Evolutionary conservation across 2,329 filamentous ascomycete species (phyloP), one percentile per base, ranked within the genome.

Genomic region (Geosmithia flava): DNA sequence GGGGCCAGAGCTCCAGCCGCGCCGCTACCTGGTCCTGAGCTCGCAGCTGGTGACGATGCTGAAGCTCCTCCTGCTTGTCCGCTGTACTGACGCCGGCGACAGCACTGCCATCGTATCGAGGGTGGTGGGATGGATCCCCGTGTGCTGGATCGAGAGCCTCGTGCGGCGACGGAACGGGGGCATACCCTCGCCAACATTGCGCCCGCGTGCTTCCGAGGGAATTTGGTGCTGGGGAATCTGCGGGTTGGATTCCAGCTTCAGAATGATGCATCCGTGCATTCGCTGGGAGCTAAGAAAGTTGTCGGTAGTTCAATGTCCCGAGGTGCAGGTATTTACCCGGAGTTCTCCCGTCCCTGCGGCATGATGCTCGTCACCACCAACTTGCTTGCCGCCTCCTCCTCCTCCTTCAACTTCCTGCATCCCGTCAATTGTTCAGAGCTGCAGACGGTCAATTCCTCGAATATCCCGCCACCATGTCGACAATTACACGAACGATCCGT

Each of bases 401-500:
- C 29, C 2, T 6, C 19, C 45, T 13, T 15, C 17, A 37, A 37
- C 33, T 37, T 37, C 33, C 33, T 27, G 27, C 30, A 20, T 44
- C 43, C 43, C 43, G 27, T 41, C 30, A 43, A 23, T 39, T 19
- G 46, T 11, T 20, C 48, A 48, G 45, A 43, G 23, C 8, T 27
- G 44, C 46, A 45, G 52, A 51, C 53, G 52, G 49, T 55, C 53
- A 57, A 62, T 60, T 60, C 58, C 51, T 55, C 48, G 53, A 41
- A 43, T 27, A 33, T 54, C 53, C 64, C 62, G 64, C 65, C 61
- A 67, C 66, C 66, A 98, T 98, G 93, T 97, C 93, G 74, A 95
- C 88, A 52, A 72, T 95, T 59, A 68, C 82, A 56, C 84, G 93
- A 69, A 96, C 91, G 23, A 69, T 96, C 62, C 77, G 82, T 68